Percentiles rank a stretch among this genome's conserved stretches.
These are phyloP conservation scores for Jackrogersella multiformis DNA, from an alignment of 495 filamentous ascomycete species.

Conservation along the genomic window DNA sequence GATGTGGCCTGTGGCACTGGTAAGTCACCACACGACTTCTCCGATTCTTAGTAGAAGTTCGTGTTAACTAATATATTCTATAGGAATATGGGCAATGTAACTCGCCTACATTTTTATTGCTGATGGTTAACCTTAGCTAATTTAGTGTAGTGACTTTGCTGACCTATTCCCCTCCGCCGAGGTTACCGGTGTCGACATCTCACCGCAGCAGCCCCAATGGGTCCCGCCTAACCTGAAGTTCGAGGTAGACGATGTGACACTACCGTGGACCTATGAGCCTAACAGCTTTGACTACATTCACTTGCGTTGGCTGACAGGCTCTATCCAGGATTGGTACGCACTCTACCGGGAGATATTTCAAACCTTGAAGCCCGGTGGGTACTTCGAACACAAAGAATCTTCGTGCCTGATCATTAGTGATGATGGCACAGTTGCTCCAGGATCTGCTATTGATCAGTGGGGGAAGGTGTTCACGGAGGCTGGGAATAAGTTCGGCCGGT, in stretches of 20 bases:
- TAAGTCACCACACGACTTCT: conserved; percentile 13
- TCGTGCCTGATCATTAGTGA: conserved; percentile 56
- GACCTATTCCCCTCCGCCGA: conserved; percentile 61
- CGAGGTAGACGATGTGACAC: conserved; percentile 64
- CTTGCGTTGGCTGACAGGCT: conserved; percentile 64
- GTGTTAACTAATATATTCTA: background rate
- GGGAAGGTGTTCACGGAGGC: conserved; percentile 54
- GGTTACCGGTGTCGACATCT: conserved; percentile 67
- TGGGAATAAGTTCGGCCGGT: conserved; percentile 57
- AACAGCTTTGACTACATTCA: conserved; percentile 69
- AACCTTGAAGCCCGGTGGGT: conserved; percentile 46
- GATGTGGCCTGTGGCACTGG: conserved; percentile 54
- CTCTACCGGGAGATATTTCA: conserved; percentile 46
- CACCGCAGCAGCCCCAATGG: conserved; percentile 58
- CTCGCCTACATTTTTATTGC: background rate
- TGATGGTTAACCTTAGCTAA: conserved; percentile 7
- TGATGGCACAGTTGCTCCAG: conserved; percentile 58
- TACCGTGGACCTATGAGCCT: conserved; percentile 57
- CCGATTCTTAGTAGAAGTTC: background rate
- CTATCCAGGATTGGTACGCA: conserved; percentile 64
- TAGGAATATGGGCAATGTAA: conserved; percentile 55
- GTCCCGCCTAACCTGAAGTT: conserved; percentile 63
- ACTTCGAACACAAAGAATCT: conserved; percentile 59
- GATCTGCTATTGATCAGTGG: conserved; percentile 57
- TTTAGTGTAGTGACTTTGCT: conserved; percentile 62